Evolutionary conservation across 495 filamentous ascomycete genomes (phyloP), one percentile per base, ranked within the genome.

Genomic region (Talaromyces adpressus): DNA sequence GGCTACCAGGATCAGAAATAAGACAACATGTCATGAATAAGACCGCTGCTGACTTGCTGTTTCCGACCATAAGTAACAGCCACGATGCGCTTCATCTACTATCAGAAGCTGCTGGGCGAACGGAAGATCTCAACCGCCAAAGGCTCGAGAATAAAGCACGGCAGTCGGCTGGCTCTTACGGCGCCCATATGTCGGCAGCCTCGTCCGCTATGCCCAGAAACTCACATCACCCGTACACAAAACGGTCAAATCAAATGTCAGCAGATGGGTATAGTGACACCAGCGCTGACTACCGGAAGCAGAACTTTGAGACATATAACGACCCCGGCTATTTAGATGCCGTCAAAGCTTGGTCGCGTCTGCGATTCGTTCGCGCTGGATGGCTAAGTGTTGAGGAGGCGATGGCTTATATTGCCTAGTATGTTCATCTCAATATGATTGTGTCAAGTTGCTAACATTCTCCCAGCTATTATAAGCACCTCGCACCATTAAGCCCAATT

Each of bases 331-430:
- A 72, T 64, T 72, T 78, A 36, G 86, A 91, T 64, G 91, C 91
- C 6, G 71, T 97, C 60, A 88, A 87, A 67, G 90, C 90, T 9
- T 98, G 94, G 94, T 87, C 89, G 9, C 84, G 91, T 66, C 87
- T 95, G 68, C 86, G 92, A 62, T 97, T 98, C 72, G 93, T 98
- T 20, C 88, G 91, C 58, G 92, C 91, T 7, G 94, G 94, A 22
- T 98, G 94, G 94, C 93, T 98, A 68, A 96, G 92, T 0, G 91
- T 93, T 2, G 85, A 87, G 66, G 94, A 98, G 73, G 93, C 90
- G 1, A 91, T 98, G 71, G 87, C 85, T 29, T 98, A 97, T 70
- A 89, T 98, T 66, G 87, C 90, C 70, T 98, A 97, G 88, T 92
- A 85, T 68, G 83, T 65, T 39, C 51, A 20, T 25, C 11, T 30